A percentile compares a stretch with the other conserved stretches of the same genome.
Conservation (phyloP, 176 grass and related monocot genomes). For the Avena insularis region DNA sequence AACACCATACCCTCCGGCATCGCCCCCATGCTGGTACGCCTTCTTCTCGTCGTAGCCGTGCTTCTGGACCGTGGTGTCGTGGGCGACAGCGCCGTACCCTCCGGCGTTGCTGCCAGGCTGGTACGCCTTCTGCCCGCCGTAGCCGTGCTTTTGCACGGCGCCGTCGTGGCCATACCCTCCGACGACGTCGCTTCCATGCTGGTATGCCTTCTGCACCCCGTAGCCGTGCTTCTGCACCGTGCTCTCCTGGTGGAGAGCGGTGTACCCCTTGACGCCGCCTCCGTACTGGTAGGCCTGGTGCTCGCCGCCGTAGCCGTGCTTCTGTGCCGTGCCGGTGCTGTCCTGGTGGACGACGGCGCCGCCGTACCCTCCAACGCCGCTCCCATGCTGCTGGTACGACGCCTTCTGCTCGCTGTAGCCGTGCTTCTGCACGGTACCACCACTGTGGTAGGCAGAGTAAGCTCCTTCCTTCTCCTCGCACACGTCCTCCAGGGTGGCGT, state of each 20-base stretch:
- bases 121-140: background rate
- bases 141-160: background rate
- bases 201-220: background rate
- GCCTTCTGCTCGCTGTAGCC: background rate
- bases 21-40: background rate
- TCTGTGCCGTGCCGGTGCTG: background rate
- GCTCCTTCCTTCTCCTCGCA: background rate
- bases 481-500: conserved; percentile 3
- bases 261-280: background rate
- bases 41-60: background rate
- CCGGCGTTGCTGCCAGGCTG: background rate
- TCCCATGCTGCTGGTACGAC: background rate
- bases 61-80: background rate
- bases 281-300: conserved; percentile 22
- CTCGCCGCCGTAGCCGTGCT: background rate
- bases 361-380: conserved; percentile 1
- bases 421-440: background rate
- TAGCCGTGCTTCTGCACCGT: conserved; percentile 3
- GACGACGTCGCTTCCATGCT: background rate
- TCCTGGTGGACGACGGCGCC: background rate
- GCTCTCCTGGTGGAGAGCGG: background rate
- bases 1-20: background rate
- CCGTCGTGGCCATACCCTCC: background rate
- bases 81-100: background rate
- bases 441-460: background rate